A percentile compares a stretch with the other conserved stretches of the same genome.
Evolutionary conservation across 192 early-diverging fungal species (phyloP).

Genomic region (Podila epicladia): DNA sequence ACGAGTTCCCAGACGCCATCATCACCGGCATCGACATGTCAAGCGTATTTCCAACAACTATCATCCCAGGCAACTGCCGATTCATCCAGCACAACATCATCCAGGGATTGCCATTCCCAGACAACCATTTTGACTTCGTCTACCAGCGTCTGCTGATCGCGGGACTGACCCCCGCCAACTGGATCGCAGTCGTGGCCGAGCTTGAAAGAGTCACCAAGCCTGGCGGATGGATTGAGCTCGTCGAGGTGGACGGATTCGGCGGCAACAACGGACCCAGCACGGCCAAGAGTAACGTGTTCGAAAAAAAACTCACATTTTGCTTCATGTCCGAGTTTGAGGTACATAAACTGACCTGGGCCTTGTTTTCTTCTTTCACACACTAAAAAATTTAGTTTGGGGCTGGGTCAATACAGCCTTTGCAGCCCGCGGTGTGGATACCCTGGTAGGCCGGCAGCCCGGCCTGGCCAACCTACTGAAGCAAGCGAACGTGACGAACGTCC

Average conservation of each 20-base stretch:
- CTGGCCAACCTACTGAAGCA: not conserved
- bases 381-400: constrained; percentile 8
- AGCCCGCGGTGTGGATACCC: constrained; percentile 1
- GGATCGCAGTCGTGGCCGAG: constrained; percentile 27
- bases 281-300: constrained; percentile 7
- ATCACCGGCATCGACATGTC: constrained; percentile 61
- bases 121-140: constrained; percentile 53
- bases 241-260: constrained; percentile 26
- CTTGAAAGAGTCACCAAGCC: constrained; percentile 40
- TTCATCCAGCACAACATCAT: constrained; percentile 41
- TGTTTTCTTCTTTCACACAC: no score
- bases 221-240: constrained; percentile 49
- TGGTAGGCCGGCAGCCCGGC: constrained; percentile 7
- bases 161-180: constrained; percentile 32
- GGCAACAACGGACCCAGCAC: constrained; percentile 35
- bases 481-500: constrained; percentile 19
- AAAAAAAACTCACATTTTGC: not conserved
- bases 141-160: constrained; percentile 39
- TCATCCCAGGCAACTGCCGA: constrained; percentile 37
- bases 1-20: constrained; percentile 50
- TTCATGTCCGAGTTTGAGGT: not conserved
- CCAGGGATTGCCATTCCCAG: constrained; percentile 37
- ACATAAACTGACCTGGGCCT: not conserved
- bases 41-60: constrained; percentile 34
- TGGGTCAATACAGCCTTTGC: constrained; percentile 20